Evolutionary conservation across 1,284 basidiomycete species (phyloP), one percentile per base, ranked within the genome.

Genomic region (Ceratobasidium theobromae): DNA sequence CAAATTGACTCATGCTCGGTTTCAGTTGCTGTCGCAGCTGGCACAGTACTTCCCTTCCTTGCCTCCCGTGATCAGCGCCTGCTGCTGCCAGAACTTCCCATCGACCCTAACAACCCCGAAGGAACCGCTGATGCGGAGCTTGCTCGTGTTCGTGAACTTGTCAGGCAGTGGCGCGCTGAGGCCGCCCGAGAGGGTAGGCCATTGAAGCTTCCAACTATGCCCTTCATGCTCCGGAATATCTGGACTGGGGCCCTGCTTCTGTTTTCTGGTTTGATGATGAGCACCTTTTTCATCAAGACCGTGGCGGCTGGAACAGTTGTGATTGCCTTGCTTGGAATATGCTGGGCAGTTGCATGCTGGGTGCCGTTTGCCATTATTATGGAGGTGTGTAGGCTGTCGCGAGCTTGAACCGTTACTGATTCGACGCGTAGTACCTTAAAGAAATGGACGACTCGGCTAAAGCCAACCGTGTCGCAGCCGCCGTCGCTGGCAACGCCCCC

Each of bases 291-390:
- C 75, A 86, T 96, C 72, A 80, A 78, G 12, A 90, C 86, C 4
- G 89, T 93, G 0, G 78, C 80, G 73, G 86, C 89, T 81, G 95
- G 94, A 8, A 91, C 89, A 11, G 75, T 86, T 25, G 85, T 91
- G 72, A 91, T 98, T 60, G 86, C 87, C 57, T 75, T 95, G 41
- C 86, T 95, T 14, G 95, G 95, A 43, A 89, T 97, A 41, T 93
- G 89, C 74, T 98, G 95, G 95, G 92, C 93, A 1, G 90, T 97
- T 23, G 92, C 93, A 14, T 93, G 92, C 78, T 97, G 94, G 94
- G 91, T 91, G 62, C 87, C 89, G 2, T 91, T 90, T 69, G 88
- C 91, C 14, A 93, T 95, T 73, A 92, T 95, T 75, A 95, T 95
- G 93, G 93, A 94, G 84, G 91, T 85, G 69, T 67, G 82, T 72